A percentile compares a stretch with the other conserved stretches of the same genome.
Conservation (phyloP, 768 basidiomycete species). For the Mycena rebaudengoi region DNA sequence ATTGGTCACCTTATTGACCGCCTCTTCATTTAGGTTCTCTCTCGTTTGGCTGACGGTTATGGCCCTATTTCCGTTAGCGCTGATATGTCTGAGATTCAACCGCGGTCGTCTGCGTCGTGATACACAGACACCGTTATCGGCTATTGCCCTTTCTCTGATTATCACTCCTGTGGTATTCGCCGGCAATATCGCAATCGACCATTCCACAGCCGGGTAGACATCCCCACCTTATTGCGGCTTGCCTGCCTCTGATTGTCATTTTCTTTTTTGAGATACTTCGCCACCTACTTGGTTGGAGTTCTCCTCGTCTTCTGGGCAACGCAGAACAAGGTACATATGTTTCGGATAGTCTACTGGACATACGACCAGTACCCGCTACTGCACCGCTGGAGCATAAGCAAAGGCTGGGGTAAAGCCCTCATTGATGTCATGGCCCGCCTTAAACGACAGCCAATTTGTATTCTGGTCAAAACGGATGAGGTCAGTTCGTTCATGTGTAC, state of each 20-base stretch:
- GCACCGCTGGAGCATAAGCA: slow-evolving; percentile 49
- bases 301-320: slow-evolving; percentile 55
- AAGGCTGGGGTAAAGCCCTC: slow-evolving; percentile 51
- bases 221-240: background rate
- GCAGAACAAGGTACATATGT: slow-evolving; percentile 61
- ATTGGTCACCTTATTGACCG: background rate
- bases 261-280: slow-evolving; percentile 58
- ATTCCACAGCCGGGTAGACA: slow-evolving; percentile 59
- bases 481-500: background rate
- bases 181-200: slow-evolving; percentile 69
- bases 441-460: slow-evolving; percentile 63
- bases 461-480: slow-evolving; percentile 72
- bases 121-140: slow-evolving; percentile 47
- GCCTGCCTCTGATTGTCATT: background rate
- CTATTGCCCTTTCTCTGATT: slow-evolving; percentile 51
- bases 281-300: slow-evolving; percentile 65
- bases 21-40: slow-evolving; percentile 57
- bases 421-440: slow-evolving; percentile 54
- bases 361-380: slow-evolving; percentile 67
- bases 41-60: slow-evolving; percentile 74
- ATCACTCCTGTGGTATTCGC: slow-evolving; percentile 55
- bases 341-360: slow-evolving; percentile 66
- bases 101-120: slow-evolving; percentile 63
- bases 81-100: slow-evolving; percentile 70
- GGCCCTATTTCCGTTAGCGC: slow-evolving; percentile 67